Percentiles rank a stretch among this genome's conserved stretches.
Evolutionary conservation across 345 rosid species (phyloP).

Genomic region (Toxicodendron radicans): DNA sequence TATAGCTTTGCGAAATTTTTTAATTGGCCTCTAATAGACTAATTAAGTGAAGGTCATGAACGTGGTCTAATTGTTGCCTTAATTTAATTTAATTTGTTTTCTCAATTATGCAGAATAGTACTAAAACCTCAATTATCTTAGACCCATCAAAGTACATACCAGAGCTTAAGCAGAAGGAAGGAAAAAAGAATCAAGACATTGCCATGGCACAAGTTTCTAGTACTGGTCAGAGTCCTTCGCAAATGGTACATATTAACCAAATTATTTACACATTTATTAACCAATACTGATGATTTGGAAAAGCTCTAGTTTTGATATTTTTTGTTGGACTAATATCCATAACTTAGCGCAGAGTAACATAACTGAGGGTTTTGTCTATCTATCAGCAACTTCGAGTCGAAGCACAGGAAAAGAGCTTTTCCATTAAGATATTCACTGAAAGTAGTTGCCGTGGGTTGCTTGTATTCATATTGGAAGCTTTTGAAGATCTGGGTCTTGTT

Average conservation of each 20-base stretch:
- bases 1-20: neutral
- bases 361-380: neutral
- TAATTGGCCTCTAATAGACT: neutral
- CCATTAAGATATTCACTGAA: constrained; percentile 45
- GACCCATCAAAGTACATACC: constrained; percentile 35
- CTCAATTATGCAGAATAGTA: neutral
- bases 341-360: neutral
- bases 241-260: constrained; percentile 19
- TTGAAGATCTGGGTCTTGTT: constrained; percentile 66
- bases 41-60: neutral
- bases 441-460: constrained; percentile 53
- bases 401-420: constrained; percentile 51
- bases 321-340: too few species aligned
- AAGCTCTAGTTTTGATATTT: too few species aligned
- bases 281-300: too few species aligned
- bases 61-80: neutral
- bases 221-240: constrained; percentile 7
- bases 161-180: constrained; percentile 35
- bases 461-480: constrained; percentile 64
- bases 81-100: neutral
- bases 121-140: constrained; percentile 28
- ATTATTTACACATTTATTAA: neutral
- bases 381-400: constrained; percentile 51
- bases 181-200: constrained; percentile 25
- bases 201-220: constrained; percentile 13